Evolutionary conservation across 805 yeast genomes (phyloP), one percentile per base, ranked within the genome.

Genomic region (Lipomyces sp.): DNA sequence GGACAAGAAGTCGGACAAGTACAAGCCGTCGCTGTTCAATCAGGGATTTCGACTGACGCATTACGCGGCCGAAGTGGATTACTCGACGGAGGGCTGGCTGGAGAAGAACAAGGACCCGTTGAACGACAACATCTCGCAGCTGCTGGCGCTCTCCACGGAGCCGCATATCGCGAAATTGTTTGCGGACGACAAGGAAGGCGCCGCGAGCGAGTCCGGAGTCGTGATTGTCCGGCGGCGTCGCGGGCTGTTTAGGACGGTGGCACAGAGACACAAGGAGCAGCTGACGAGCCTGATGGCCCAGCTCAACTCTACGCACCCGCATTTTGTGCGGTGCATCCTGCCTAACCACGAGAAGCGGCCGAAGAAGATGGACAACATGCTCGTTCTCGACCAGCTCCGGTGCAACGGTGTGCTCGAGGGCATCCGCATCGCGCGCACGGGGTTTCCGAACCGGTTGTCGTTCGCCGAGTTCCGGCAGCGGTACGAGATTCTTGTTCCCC

Each of bases 351-450:
- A 77, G 39, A 90, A 91, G 65, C 74, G 74, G 44, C 81, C 96
- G 0, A 79, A 78, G 38, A 71, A 74, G 34, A 85, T 93, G 62
- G 88, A 87, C 61, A 87, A 84, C 60, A 70, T 70, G 28, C 70
- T 93, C 22, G 95, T 93, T 6, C 71, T 93, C 39, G 91, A 86
- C 45, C 99, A 93, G 69, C 74, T 93, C 55, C 76, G 96, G 57
- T 93, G 98, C 64, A 93, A 93, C 64, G 99, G 99, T 77, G 99
- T 93, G 14, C 71, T 93, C 45, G 99, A 93, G 73, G 99, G 99
- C 55, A 93, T 93, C 28, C 78, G 98, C 68, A 93, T 93, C 53
- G 96, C 98, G 0, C 78, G 99, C 58, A 88, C 96, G 7, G 99
- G 99, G 1, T 93, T 84, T 67, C 99, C 99, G 4, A 93, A 93